phyloP scores from a whole-genome alignment of 148 eudicot species.

The Agrostemma githago region DNA sequence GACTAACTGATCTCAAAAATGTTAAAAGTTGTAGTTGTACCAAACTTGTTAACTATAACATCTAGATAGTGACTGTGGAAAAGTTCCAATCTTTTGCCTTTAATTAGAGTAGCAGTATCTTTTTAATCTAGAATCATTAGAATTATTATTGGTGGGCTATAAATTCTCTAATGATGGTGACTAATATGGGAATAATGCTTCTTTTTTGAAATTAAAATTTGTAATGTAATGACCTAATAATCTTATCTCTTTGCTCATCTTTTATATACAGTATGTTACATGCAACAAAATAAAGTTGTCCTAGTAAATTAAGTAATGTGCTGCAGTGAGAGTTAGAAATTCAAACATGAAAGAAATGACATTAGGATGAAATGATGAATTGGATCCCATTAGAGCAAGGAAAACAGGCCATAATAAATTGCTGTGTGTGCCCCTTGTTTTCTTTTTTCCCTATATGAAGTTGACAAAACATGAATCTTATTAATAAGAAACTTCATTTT shows the following conservation, averaged over 20 bases:
- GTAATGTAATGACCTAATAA: conserved; percentile 12
- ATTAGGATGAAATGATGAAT: too few relatives aligned
- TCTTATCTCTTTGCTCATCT: conserved; percentile 24
- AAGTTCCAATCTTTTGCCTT: neutral
- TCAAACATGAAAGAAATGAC: too few relatives aligned
- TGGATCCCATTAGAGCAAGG: too few relatives aligned
- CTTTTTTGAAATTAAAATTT: conserved; percentile 8
- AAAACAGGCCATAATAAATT: too few relatives aligned
- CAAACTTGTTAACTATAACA: too few relatives aligned
- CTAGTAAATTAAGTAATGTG: too few relatives aligned
- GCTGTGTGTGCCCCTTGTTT: neutral
- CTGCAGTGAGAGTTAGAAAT: too few relatives aligned
- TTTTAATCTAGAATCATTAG: neutral
- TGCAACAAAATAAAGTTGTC: neutral
- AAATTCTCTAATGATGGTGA: conserved; percentile 18
- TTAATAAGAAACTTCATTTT: neutral
- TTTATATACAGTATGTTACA: conserved; percentile 24
- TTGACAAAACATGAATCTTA: neutral
- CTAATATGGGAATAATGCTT: conserved; percentile 8
- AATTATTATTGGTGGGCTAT: conserved; percentile 6
- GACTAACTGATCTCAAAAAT: neutral
- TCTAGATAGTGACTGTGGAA: conserved; percentile 2
- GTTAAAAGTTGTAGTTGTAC: neutral
- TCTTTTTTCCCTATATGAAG: neutral
- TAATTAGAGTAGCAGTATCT: neutral